These are phyloP conservation scores for Gracilaria gracilis DNA, from an alignment of 23 red algal species.

Conservation along the genomic window DNA sequence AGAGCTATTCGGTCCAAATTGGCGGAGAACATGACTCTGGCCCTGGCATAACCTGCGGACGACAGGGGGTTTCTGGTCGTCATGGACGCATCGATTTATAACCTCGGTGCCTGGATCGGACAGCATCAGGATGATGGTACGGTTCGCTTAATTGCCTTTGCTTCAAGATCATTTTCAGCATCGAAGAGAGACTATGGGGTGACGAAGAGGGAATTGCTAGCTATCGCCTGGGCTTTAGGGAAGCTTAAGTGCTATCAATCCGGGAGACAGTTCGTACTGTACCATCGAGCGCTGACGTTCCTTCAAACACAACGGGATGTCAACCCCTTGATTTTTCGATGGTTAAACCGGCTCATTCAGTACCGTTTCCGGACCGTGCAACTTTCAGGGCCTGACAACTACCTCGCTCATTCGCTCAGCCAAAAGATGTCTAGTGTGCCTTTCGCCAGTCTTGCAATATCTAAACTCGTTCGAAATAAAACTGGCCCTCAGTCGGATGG, in stretches of 20 bases:
- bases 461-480: neutral
- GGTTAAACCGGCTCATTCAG: neutral
- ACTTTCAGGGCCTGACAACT: neutral
- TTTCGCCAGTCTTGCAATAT: neutral
- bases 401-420: neutral
- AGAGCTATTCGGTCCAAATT: no score
- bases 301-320: neutral
- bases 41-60: slow-evolving; percentile 14
- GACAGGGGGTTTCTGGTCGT: neutral
- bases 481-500: neutral
- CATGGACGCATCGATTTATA: slow-evolving; percentile 14
- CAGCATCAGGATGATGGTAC: neutral
- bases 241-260: slow-evolving; percentile 17
- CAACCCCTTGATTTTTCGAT: neutral
- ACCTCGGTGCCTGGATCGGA: slow-evolving; percentile 28
- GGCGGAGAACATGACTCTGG: neutral
- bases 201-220: slow-evolving; percentile 25
- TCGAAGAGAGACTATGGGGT: slow-evolving; percentile 13
- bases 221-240: slow-evolving; percentile 1
- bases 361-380: neutral
- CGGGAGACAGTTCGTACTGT: neutral
- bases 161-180: neutral
- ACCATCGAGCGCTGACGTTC: slow-evolving; percentile 24
- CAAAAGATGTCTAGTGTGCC: neutral
- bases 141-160: neutral